Evolutionary conservation across 495 filamentous ascomycete species (phyloP), one percentile per base, ranked within the genome.

Genomic region (Aspergillus haitiensis): DNA sequence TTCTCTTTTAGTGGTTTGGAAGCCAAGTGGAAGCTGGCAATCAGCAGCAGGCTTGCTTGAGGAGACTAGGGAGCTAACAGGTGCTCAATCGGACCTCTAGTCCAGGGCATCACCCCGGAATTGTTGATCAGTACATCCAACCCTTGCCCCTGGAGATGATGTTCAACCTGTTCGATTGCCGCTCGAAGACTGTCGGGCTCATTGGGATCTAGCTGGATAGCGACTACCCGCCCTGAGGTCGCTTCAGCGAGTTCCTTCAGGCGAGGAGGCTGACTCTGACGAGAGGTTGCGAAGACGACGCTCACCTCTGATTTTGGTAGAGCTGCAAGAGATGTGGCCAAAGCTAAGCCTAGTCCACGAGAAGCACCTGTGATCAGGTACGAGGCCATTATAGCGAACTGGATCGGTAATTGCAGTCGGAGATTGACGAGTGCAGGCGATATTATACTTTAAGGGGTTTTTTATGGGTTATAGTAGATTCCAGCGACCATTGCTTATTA

Each of bases 111-210:
- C 5, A 74, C 52, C 2, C 72, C 75, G 9, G 73, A 70, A 65
- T 77, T 78, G 61, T 76, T 76, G 55, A 77, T 69, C 62, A 76
- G 54, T 5, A 79, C 73, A 56, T 78, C 77, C 1, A 79, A 51
- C 3, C 74, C 75, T 13, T 64, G 66, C 6, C 64, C 69, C 6
- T 58, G 61, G 0, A 76, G 59, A 0, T 37, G 64, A 5, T 18
- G 47, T 42, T 70, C 69, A 5, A 74, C 67, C 33, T 69, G 46
- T 8, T 47, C 44, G 1, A 61, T 70, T 1, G 75, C 75, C 0
- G 48, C 31, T 32, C 64, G 52, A 32, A 76, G 64, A 44, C 69
- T 70, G 2, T 32, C 18, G 27, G 65, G 61, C 36, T 64, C 57
- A 13, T 68, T 68, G 10, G 70, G 56, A 52, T 78, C 75, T 0